These are phyloP conservation scores for Salix brachista DNA, from an alignment of 345 rosid species.

Conservation along the genomic window DNA sequence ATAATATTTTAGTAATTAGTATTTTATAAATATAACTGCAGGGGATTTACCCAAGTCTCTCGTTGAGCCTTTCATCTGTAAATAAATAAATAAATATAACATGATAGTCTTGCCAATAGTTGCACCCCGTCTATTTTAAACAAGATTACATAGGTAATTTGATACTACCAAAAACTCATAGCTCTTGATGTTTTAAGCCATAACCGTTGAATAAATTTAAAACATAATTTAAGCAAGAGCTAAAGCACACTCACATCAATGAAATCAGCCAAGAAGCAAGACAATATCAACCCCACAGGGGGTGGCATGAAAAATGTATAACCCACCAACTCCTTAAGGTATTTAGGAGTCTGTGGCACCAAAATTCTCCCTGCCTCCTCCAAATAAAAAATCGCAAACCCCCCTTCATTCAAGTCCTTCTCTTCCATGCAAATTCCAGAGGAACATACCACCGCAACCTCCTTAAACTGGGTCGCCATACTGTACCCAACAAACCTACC, in stretches of 20 bases:
- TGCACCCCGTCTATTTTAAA: neutral
- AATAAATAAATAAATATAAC: no score
- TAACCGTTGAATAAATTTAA: neutral
- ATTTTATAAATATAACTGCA: no score
- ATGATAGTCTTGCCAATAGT: neutral
- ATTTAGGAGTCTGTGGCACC: conserved; percentile 55
- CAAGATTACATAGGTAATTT: neutral
- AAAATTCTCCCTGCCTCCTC: conserved; percentile 63
- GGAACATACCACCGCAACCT: conserved; percentile 62
- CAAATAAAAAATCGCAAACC: conserved; percentile 55
- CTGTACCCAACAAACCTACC: conserved; percentile 47
- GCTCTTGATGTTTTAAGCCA: neutral
- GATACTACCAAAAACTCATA: neutral
- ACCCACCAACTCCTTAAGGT: conserved; percentile 55
- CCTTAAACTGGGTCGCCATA: conserved; percentile 59
- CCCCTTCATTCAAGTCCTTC: conserved; percentile 59
- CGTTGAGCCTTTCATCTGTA: no score
- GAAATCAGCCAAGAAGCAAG: conserved; percentile 58
- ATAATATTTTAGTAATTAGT: no score
- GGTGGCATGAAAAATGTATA: conserved; percentile 43
- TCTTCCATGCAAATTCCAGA: conserved; percentile 82
- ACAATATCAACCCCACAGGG: conserved; percentile 37
- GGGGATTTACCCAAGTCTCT: no score
- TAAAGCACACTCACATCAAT: conserved; percentile 34
- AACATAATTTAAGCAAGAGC: neutral